Evolutionary conservation across 116 monocot genomes (phyloP).

Genomic region (Trichopus zeylanicus): DNA sequence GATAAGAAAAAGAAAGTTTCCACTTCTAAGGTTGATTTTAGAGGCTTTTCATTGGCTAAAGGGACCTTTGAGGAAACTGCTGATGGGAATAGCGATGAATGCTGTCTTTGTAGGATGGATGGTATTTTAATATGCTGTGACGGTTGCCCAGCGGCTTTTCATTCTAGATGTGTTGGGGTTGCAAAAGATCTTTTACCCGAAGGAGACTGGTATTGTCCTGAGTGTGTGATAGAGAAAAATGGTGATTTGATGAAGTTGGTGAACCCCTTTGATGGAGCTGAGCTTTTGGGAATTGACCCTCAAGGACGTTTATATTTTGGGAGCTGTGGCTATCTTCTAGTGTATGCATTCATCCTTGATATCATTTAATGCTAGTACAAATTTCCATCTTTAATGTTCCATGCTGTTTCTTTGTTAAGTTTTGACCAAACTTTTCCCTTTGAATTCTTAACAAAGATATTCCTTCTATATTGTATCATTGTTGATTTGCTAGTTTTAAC

Average conservation of each 20-base stretch:
- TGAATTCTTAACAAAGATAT: too few relatives aligned
- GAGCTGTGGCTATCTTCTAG: constrained; percentile 73
- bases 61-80: constrained; percentile 21
- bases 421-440: neutral
- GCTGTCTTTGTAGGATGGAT: constrained; percentile 91
- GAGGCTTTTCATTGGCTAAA: constrained; percentile 9
- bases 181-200: constrained; percentile 75
- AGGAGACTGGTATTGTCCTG: constrained; percentile 96
- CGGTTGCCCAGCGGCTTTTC: constrained; percentile 98
- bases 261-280: constrained; percentile 59
- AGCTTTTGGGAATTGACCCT: constrained; percentile 71
- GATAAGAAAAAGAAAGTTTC: constrained; percentile 18
- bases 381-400: neutral
- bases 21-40: constrained; percentile 8
- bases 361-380: neutral
- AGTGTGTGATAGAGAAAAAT: constrained; percentile 44
- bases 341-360: constrained; percentile 54
- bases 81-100: constrained; percentile 87
- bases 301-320: constrained; percentile 69
- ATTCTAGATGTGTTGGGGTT: constrained; percentile 91
- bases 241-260: constrained; percentile 26
- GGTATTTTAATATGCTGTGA: constrained; percentile 96
- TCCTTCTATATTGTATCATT: too few relatives aligned
- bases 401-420: neutral
- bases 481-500: too few relatives aligned